Base-by-base conservation (phyloP, 140 eudicot genomes). In the Bidens hawaiensis region DNA sequence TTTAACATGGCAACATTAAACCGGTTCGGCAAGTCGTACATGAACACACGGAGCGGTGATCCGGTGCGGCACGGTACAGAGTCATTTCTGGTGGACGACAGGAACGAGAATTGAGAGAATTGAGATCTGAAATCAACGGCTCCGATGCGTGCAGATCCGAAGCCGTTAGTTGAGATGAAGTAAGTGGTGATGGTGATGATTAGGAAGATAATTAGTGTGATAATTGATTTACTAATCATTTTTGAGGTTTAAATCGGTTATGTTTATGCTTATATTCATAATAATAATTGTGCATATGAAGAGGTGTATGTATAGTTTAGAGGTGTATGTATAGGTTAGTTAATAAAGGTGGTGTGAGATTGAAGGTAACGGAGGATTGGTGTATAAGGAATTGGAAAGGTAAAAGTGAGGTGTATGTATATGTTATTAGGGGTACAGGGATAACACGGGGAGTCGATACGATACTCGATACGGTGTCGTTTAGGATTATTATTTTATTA, bases 21-120 rank as follows among this genome's bases (percentile, higher is more conserved):
- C 68, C 94, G 69, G 40, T 73, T 62, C 2, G 95, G 95, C 62
- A 93, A 67, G 42, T 88, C 99, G 49, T 93, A 93, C 99, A 93
- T 85, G 82, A 62, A 93, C 0, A 93, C 97, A 19, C 75, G 76
- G 24, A 93, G 85, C 22, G 87, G 88, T 31, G 82, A 69, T 22
- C 68, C 68, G 22, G 62, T 13, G 67, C 51, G 63, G 76, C 87
- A 75, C 21, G 66, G 79, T 49, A 8, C 5, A 9, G 28, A 30
- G 28, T 30, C 78, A 68, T 66, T 47, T 14, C 57, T 50, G 33
- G 73, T 28, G 64, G 78, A 69, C 56, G 73, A 62, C 10, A 63
- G 64, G 74, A 73, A 71, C n/a, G 78, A 71, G 76, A 88, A 69
- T 5, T 67, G 79, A 28, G 78, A 71, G 76, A 88, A 69, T 5